Evolutionary conservation across 441 rosid genomes (phyloP).

Genomic region (Lepidium campestre): DNA sequence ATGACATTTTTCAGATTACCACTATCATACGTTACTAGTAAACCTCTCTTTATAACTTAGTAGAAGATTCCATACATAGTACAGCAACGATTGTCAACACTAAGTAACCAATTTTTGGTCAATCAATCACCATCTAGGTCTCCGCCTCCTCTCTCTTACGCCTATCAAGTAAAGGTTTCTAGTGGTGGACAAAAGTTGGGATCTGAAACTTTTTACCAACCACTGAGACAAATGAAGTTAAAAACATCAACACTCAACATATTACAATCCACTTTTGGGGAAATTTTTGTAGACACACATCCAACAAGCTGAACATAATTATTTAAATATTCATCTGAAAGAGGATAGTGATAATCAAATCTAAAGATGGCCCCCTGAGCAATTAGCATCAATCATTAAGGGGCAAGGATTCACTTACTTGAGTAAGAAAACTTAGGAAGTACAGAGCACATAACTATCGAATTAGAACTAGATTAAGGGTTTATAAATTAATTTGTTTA

Average conservation of each 20-base stretch:
- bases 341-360: not conserved
- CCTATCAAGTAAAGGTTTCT: not conserved
- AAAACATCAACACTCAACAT: not conserved
- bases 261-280: not conserved
- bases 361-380: not conserved
- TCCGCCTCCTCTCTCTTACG: not conserved
- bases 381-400: not conserved
- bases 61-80: not conserved
- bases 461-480: not conserved
- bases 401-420: not conserved
- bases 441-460: not conserved
- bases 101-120: not conserved
- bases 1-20: slow-evolving; percentile 1
- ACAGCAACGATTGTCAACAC: not conserved
- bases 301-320: not conserved
- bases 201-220: not conserved
- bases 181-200: not conserved
- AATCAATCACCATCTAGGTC: not conserved
- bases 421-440: not conserved
- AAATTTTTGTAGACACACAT: not conserved
- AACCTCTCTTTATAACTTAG: not conserved
- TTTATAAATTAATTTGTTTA: not conserved
- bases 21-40: not conserved
- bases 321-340: not conserved
- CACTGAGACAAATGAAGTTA: not conserved